Conservation (phyloP, 2,329 filamentous ascomycete species). For the Trematosphaeria pertusa region DNA sequence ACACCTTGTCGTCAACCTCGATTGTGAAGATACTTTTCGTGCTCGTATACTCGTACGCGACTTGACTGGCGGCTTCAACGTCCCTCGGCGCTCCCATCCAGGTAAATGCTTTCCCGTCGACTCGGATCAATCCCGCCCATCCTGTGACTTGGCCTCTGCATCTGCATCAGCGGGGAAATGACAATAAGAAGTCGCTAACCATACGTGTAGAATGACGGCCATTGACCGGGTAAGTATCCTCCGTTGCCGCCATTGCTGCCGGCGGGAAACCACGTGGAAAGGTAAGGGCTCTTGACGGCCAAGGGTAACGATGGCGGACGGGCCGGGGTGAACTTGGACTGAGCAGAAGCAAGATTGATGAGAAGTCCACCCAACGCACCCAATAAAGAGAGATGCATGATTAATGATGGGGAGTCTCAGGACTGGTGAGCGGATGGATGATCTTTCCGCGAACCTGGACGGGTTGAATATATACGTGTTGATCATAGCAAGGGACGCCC, state of each 20-base stretch:
- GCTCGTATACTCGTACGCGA: constrained; percentile 72
- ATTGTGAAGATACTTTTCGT: constrained; percentile 75
- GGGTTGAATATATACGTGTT: constrained; percentile 16
- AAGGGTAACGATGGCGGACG: constrained; percentile 73
- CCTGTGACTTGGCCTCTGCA: constrained; percentile 62
- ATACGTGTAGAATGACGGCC: constrained; percentile 73
- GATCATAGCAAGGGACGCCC: constrained; percentile 5
- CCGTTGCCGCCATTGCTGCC: constrained; percentile 68
- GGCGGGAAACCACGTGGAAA: constrained; percentile 72
- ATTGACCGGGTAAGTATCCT: constrained; percentile 71
- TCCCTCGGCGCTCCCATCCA: constrained; percentile 59
- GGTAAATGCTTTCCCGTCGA: constrained; percentile 57
- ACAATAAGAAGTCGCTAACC: constrained; percentile 32
- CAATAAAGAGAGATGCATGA: constrained; percentile 29
- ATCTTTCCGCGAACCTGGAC: constrained; percentile 6
- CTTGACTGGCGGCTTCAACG: constrained; percentile 62
- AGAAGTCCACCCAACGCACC: constrained; percentile 26
- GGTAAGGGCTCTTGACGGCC: constrained; percentile 76
- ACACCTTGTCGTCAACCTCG: constrained; percentile 66
- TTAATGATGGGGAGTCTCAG: constrained; percentile 13
- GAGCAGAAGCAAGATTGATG: constrained; percentile 10
- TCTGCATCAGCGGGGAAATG: constrained; percentile 31
- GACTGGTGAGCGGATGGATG: constrained; percentile 13
- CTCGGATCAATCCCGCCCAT: constrained; percentile 73
- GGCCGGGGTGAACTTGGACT: constrained; percentile 67